Base-by-base conservation (phyloP, 1,139 yeast genomes). In the Ogataea hybrid region DNA sequence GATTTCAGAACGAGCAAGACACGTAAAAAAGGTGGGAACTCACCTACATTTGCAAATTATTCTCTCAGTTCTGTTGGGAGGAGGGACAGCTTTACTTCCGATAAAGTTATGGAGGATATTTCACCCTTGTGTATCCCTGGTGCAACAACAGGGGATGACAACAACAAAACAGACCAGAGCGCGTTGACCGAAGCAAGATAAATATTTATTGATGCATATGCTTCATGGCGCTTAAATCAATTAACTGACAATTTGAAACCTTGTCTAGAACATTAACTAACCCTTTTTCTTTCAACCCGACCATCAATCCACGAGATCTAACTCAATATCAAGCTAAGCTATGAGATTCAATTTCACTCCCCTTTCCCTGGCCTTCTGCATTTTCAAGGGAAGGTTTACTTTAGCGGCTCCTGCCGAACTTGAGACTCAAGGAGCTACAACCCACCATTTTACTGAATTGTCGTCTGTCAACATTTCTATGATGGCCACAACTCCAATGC, bases 401-500 rank as follows among this genome's bases (percentile, higher is more conserved):
- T 25, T 35, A 37, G 48, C 35, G 33, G 44, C 38, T 29, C 42
- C 42, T 9, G 31, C 44, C 14, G 35, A 30, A 20, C 28, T 31
- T 9, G 31, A 30, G 11, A 28, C 28, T 4, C 10, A 48, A 37
- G 25, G 49, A 47, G 10, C 55, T 46, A 11, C 51, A 42, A 5
- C 58, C 6, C 23, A 35, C 39, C 36, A 56, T 12, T 36, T 45
- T 16, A 39, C 45, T 2, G 49, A 48, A 7, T 29, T 48, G 2
- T 48, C 46, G 18, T 36, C 46, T 6, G 53, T 42, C 32, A 53
- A 56, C 37, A 50, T 49, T 4, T 51, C 59, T 3, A 43, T 52
- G 35, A 22, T 42, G 40, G 61, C 59, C 4, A 32, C 51, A 3
- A 49, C 54, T 1, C 82, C 86, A 0, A 80, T 89, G 50, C 97